Evolutionary conservation across 164 flowering plant species (phyloP), one percentile per base, ranked within the genome.

Genomic region (Chloranthus sessilifolius): DNA sequence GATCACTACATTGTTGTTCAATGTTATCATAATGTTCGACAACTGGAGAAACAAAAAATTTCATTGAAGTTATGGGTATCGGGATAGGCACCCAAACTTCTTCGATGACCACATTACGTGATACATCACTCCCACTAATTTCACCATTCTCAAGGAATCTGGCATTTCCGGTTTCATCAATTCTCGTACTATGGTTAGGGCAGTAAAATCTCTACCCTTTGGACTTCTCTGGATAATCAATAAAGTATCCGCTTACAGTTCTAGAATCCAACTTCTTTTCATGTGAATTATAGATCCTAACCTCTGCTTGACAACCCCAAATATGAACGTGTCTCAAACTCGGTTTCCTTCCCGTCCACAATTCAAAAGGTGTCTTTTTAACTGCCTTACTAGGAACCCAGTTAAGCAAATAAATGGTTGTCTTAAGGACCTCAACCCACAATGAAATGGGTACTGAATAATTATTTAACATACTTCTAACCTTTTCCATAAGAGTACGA

Each of bases 191-290:
- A 29, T n/a, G 36, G 12, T 20, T 27, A 8, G 51, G 51, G 30
- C 22, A 4, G 22, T 33, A 35, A 33, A 33, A 34, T n/a, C 16
- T 49, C 5, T 33, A 49, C n/a, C 53, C 53, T 33, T 14, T 43
- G 10, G 47, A 22, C 40, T 4, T 49, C 26, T 49, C 29, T 49
- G 20, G 17, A 23, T 49, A 49, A 8, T 41, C 40, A 49, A 34
- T 34, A 34, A 49, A 49, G 26, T 12, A 49, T 2, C 26, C 27
- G 26, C 26, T 35, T 12, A 49, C 15, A 12, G 53, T 49, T 21
- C 36, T 34, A 30, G 24, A 8, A 28, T 47, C 35, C 34, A 47
- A 28, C 19, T 47, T 47, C 51, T 17, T 47, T 4, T 47, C 36
- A 28, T 27, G 21, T 28, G 2, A 25, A 8, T 47, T 17, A 15